These are phyloP conservation scores for Alternaria tenuissima DNA, from an alignment of 2,329 filamentous ascomycete genomes.

Conservation along the genomic window DNA sequence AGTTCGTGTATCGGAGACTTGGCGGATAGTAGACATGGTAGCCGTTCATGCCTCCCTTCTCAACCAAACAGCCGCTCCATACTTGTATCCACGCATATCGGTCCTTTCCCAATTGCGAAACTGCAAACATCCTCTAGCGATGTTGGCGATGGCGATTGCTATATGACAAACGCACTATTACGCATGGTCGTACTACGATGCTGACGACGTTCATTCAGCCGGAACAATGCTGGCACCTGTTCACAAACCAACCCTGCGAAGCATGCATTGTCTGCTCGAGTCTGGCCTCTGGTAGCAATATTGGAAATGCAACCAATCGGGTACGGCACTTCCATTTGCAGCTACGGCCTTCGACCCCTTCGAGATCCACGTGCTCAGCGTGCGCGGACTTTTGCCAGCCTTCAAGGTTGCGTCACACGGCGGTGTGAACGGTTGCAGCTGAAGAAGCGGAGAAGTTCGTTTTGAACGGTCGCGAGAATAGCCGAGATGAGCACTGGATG, in stretches of 20 bases:
- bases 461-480: slow-evolving; percentile 32
- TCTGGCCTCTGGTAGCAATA: not conserved
- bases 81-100: slow-evolving; percentile 1
- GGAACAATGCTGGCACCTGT: not conserved
- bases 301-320: slow-evolving; percentile 22
- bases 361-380: slow-evolving; percentile 9
- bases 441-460: slow-evolving; percentile 25
- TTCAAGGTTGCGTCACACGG: slow-evolving; percentile 25
- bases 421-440: slow-evolving; percentile 28
- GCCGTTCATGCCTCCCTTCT: slow-evolving; percentile 2
- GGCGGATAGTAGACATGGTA: slow-evolving; percentile 5
- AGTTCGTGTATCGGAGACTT: slow-evolving; percentile 5
- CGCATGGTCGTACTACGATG: not conserved
- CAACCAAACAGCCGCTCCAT: slow-evolving; percentile 5
- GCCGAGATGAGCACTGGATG: slow-evolving; percentile 33
- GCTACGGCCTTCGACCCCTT: slow-evolving; percentile 9
- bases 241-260: not conserved
- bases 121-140: not conserved
- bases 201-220: slow-evolving; percentile 3
- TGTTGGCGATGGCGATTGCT: not conserved
- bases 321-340: slow-evolving; percentile 3
- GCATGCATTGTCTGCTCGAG: not conserved
- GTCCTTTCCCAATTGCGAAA: slow-evolving; percentile 3
- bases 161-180: slow-evolving; percentile 7
- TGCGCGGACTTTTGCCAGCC: slow-evolving; percentile 7